These are phyloP conservation scores for Nannizzia gypsea DNA, from an alignment of 2,329 filamentous ascomycete species.

Conservation along the genomic window DNA sequence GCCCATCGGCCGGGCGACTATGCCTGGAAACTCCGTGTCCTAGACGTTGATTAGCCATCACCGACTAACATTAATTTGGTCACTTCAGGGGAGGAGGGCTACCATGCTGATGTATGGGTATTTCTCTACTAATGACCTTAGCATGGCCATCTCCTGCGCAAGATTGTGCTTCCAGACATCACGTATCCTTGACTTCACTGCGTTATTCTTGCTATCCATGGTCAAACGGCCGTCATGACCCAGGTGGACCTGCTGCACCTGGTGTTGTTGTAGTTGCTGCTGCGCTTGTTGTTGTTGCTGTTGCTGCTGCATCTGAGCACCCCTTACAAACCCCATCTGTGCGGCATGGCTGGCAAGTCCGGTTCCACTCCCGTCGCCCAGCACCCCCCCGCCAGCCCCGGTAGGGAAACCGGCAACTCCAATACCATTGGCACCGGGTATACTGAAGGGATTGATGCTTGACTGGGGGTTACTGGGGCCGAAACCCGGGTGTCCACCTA, in stretches of 20 bases:
- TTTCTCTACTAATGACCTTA: constrained; percentile 73
- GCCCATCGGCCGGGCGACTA: constrained; percentile 90
- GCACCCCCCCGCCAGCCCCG: constrained; percentile 40
- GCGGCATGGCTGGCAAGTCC: constrained; percentile 79
- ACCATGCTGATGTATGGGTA: constrained; percentile 98
- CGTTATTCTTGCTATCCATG: constrained; percentile 45
- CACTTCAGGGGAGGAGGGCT: constrained; percentile 28
- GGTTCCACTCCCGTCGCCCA: constrained; percentile 43
- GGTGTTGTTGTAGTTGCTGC: constrained; percentile 44
- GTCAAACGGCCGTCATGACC: constrained; percentile 42
- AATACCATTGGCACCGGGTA: constrained; percentile 45
- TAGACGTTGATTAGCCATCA: constrained; percentile 28
- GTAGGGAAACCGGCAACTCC: constrained; percentile 46
- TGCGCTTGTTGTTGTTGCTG: constrained; percentile 38
- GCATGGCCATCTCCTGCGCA: constrained; percentile 73
- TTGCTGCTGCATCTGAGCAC: constrained; percentile 52
- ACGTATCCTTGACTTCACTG: constrained; percentile 67
- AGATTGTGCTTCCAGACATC: constrained; percentile 94
- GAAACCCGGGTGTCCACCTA: constrained; percentile 60
- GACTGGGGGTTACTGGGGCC: constrained; percentile 50
- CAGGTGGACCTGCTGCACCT: constrained; percentile 39
- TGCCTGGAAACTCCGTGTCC: constrained; percentile 98
- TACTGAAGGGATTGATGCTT: constrained; percentile 54
- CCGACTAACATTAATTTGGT: background rate
- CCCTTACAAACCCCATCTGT: constrained; percentile 75